Evolutionary conservation across 495 filamentous ascomycete genomes (phyloP).

Genomic region (Penicillium mononematosum): DNA sequence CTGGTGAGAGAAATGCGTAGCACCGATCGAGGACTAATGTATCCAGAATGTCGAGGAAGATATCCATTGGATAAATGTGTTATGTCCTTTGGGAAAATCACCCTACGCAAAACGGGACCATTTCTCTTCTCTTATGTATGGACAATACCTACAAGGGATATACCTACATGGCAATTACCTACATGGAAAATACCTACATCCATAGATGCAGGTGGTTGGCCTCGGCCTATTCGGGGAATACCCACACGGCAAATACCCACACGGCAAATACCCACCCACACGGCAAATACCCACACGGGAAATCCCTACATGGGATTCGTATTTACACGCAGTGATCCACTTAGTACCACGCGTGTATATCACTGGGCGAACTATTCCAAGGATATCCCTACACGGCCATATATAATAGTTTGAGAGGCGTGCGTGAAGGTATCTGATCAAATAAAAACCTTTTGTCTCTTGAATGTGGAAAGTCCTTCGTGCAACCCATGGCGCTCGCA

Average conservation of each 20-base stretch:
- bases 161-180: constrained; percentile 7
- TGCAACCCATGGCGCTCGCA: no score
- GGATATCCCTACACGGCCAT: no score
- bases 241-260: constrained; percentile 5
- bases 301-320: constrained; percentile 5
- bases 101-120: background rate
- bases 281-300: background rate
- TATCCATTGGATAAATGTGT: constrained; percentile 53
- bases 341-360: constrained; percentile 3
- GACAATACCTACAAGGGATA: constrained; percentile 8
- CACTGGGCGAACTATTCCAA: background rate
- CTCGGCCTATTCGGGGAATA: background rate
- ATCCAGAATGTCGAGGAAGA: constrained; percentile 72
- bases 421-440: no score
- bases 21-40: constrained; percentile 66
- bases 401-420: no score
- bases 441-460: no score
- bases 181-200: background rate
- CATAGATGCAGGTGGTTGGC: background rate
- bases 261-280: constrained; percentile 14
- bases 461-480: no score
- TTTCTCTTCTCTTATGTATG: background rate
- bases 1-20: constrained; percentile 63
- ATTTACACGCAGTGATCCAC: background rate
- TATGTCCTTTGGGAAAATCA: background rate